Evolutionary conservation across 805 yeast genomes (phyloP).

Genomic region (Ogataea wickerhamii): DNA sequence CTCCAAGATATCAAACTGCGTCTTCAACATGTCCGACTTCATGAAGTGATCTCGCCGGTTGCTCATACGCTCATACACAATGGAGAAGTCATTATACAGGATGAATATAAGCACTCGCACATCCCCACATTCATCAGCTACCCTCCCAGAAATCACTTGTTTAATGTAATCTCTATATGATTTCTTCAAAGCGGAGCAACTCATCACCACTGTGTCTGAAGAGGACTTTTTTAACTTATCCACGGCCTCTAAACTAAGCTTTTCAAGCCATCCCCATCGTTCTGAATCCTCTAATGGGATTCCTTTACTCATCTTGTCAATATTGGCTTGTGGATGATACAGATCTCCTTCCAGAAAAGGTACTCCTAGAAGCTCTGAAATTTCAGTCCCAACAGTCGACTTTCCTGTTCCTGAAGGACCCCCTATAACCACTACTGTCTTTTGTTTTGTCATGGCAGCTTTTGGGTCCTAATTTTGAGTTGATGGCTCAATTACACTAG

Average conservation of each 20-base stretch:
- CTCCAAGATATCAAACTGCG: slow-evolving; percentile 74
- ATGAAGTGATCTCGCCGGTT: slow-evolving; percentile 76
- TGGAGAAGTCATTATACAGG: slow-evolving; percentile 60
- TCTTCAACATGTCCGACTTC: slow-evolving; percentile 79
- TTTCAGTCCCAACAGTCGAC: slow-evolving; percentile 62
- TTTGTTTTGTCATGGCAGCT: background rate
- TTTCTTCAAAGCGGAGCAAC: slow-evolving; percentile 84
- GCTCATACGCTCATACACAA: slow-evolving; percentile 56
- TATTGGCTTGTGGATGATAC: slow-evolving; percentile 65
- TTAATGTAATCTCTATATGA: slow-evolving; percentile 65
- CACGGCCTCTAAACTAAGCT: slow-evolving; percentile 43
- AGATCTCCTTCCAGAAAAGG: slow-evolving; percentile 83
- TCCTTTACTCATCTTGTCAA: slow-evolving; percentile 80
- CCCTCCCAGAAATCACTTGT: slow-evolving; percentile 23
- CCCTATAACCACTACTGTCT: slow-evolving; percentile 53
- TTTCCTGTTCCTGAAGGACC: slow-evolving; percentile 98
- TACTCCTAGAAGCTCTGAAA: slow-evolving; percentile 45
- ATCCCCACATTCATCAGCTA: slow-evolving; percentile 23
- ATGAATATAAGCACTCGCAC: slow-evolving; percentile 55
- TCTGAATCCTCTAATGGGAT: slow-evolving; percentile 85
- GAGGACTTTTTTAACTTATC: slow-evolving; percentile 31
- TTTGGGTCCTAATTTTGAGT: background rate
- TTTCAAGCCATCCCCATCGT: slow-evolving; percentile 83
- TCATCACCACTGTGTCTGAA: slow-evolving; percentile 46
- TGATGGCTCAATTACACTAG: too few species aligned